A percentile compares a stretch with the other conserved stretches of the same genome.
Evolutionary conservation across 176 grass and related monocot genomes (phyloP).

Genomic region (Ampelocalamus luodianensis): DNA sequence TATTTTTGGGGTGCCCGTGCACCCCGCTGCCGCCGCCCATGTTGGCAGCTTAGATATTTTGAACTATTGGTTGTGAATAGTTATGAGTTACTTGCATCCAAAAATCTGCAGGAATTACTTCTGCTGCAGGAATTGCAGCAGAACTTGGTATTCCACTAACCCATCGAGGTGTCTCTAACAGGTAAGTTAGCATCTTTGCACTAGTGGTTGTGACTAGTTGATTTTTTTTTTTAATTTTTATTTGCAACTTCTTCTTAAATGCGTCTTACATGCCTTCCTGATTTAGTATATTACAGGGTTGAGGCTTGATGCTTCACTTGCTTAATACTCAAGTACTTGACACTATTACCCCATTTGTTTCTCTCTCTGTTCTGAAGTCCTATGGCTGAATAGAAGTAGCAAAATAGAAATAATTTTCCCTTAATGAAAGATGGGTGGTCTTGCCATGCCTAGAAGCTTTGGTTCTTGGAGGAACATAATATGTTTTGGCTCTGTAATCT

Average conservation of each 20-base stretch:
- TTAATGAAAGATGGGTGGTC: not conserved
- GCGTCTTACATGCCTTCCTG: not conserved
- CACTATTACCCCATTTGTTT: constrained; percentile 3
- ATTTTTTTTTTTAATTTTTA: not conserved
- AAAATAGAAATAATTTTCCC: not conserved
- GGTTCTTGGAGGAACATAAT: not conserved
- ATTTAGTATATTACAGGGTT: not conserved
- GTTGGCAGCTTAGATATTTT: constrained; percentile 20
- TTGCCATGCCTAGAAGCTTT: constrained; percentile 6
- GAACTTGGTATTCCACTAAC: constrained; percentile 97
- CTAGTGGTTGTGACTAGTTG: not conserved
- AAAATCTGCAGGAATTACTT: constrained; percentile 80
- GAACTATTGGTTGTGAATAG: not conserved
- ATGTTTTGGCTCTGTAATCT: constrained; percentile 1
- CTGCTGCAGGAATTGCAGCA: constrained; percentile 94
- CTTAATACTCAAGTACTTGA: not conserved
- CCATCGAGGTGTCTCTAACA: constrained; percentile 86
- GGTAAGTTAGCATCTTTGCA: constrained; percentile 45
- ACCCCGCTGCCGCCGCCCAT: too few relatives aligned
- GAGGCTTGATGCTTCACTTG: not conserved
- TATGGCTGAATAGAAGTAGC: not conserved
- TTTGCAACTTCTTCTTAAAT: not conserved
- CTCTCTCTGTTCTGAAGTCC: constrained; percentile 3
- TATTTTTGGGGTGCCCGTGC: too few relatives aligned
- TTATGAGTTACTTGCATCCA: constrained; percentile 7